These are phyloP conservation scores for Cucurbita moschata DNA, from an alignment of 306 rosid genomes.

Conservation along the genomic window DNA sequence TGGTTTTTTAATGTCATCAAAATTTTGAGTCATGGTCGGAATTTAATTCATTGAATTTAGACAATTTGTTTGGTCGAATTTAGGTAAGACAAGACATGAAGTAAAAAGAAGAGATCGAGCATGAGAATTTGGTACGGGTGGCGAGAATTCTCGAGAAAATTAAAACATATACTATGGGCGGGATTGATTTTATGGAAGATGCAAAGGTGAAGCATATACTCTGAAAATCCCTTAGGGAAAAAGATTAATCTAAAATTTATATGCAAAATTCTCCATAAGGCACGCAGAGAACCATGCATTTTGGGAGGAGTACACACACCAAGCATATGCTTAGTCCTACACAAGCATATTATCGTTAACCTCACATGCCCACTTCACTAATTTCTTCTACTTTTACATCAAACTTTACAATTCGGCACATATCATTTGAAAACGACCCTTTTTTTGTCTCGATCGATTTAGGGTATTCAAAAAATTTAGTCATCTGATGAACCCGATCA, in stretches of 20 bases:
- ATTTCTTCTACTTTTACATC: neutral
- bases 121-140: neutral
- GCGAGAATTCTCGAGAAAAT: neutral
- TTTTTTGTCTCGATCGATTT: neutral
- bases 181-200: neutral
- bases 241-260: neutral
- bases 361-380: neutral
- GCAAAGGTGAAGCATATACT: slow-evolving; percentile 18
- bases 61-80: no score
- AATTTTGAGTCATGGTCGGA: no score
- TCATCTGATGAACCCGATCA: no score
- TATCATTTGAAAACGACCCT: neutral
- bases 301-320: neutral
- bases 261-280: neutral
- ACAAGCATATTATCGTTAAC: neutral
- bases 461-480: no score
- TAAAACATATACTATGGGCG: neutral
- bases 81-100: neutral
- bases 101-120: no score
- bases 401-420: neutral
- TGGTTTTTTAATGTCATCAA: no score
- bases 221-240: neutral
- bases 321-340: neutral
- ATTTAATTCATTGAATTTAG: neutral
- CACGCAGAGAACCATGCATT: neutral